These are phyloP conservation scores for Suillus spraguei DNA, from an alignment of 768 basidiomycete species.

Conservation along the genomic window DNA sequence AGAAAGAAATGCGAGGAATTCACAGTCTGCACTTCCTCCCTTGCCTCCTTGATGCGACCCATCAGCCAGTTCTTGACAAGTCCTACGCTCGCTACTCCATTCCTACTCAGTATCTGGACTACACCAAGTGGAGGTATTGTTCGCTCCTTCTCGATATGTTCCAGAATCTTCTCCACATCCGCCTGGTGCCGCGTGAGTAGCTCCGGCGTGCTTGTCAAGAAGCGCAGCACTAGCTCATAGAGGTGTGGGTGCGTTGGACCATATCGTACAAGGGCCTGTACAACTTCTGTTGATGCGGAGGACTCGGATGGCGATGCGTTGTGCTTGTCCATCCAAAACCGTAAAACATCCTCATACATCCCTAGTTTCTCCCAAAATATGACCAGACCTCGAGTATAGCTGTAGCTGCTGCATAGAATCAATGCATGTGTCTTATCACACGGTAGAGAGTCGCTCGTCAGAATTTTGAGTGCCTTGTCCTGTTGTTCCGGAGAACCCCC, in stretches of 20 bases:
- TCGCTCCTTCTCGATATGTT: slow-evolving; percentile 75
- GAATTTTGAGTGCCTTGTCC: slow-evolving; percentile 73
- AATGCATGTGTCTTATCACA: slow-evolving; percentile 92
- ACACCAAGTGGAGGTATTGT: slow-evolving; percentile 91
- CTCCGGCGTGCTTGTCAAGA: slow-evolving; percentile 81
- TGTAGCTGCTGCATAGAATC: slow-evolving; percentile 87
- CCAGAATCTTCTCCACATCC: slow-evolving; percentile 73
- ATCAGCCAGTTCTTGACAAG: slow-evolving; percentile 92
- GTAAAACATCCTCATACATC: slow-evolving; percentile 94
- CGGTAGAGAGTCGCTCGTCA: slow-evolving; percentile 62
- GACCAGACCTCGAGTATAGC: slow-evolving; percentile 84
- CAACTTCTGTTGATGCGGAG: slow-evolving; percentile 48
- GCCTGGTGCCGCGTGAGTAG: slow-evolving; percentile 69
- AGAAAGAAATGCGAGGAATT: slow-evolving; percentile 29
- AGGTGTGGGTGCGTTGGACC: slow-evolving; percentile 72
- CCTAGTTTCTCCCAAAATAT: slow-evolving; percentile 91
- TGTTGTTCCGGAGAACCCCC: slow-evolving; percentile 19
- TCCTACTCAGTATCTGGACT: slow-evolving; percentile 85
- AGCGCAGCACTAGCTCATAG: slow-evolving; percentile 86
- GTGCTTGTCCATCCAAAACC: slow-evolving; percentile 89
- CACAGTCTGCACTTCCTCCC: slow-evolving; percentile 81
- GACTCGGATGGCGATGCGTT: slow-evolving; percentile 38
- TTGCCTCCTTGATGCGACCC: slow-evolving; percentile 70
- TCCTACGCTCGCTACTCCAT: slow-evolving; percentile 89
- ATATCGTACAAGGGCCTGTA: slow-evolving; percentile 75